Evolutionary conservation across 805 yeast species (phyloP).

Genomic region (Starmerella roubikii): DNA sequence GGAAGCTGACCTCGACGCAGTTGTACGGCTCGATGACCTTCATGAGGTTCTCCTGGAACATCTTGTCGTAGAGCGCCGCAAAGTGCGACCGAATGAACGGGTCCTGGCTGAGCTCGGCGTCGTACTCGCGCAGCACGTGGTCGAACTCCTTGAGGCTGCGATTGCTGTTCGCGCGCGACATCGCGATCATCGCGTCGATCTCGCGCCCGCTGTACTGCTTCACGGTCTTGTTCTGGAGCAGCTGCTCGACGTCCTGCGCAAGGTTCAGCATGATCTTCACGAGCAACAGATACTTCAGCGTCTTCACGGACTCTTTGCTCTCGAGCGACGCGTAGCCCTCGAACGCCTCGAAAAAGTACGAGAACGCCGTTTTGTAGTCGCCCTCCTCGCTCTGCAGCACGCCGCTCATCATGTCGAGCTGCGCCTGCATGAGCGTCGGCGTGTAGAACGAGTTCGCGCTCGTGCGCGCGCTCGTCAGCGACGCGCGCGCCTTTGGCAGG

Average conservation of each 20-base stretch:
- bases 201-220: constrained; percentile 67
- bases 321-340: constrained; percentile 69
- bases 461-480: constrained; percentile 88
- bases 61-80: constrained; percentile 80
- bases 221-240: constrained; percentile 61
- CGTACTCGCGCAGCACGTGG: constrained; percentile 55
- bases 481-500: constrained; percentile 79
- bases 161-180: constrained; percentile 77
- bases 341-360: constrained; percentile 88
- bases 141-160: constrained; percentile 88
- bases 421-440: constrained; percentile 88
- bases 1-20: constrained; percentile 83
- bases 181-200: constrained; percentile 91
- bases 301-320: constrained; percentile 44
- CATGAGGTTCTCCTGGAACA: constrained; percentile 82
- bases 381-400: constrained; percentile 91
- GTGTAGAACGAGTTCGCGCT: constrained; percentile 95
- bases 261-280: constrained; percentile 86
- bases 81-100: constrained; percentile 83
- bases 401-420: constrained; percentile 89
- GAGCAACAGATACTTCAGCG: constrained; percentile 81
- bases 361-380: constrained; percentile 90
- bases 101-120: constrained; percentile 65
- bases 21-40: constrained; percentile 94
- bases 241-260: constrained; percentile 70